These are phyloP conservation scores for Vitis cinerea DNA, from an alignment of 164 flowering plant species.

Conservation along the genomic window DNA sequence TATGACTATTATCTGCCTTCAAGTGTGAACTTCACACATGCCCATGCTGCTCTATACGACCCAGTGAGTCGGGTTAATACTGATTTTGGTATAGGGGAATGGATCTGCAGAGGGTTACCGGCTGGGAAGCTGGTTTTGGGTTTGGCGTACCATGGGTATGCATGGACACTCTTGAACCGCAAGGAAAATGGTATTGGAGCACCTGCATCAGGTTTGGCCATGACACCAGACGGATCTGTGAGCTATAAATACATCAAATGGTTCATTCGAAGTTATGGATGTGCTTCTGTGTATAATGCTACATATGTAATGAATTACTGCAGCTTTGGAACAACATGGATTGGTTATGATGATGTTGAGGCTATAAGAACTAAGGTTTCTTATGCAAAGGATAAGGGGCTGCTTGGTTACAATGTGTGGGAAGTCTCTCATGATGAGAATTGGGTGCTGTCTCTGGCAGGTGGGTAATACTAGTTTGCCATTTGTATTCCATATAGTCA, in stretches of 20 bases:
- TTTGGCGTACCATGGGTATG: slow-evolving; percentile 26
- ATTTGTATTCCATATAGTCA: no score
- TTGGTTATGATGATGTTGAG: slow-evolving; percentile 24
- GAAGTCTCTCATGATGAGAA: slow-evolving; percentile 16
- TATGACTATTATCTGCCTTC: slow-evolving; percentile 19
- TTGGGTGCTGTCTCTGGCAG: slow-evolving; percentile 10
- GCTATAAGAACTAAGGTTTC: slow-evolving; percentile 13
- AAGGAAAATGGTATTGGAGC: slow-evolving; percentile 11
- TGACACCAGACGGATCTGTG: slow-evolving; percentile 14
- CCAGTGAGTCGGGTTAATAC: slow-evolving; percentile 14
- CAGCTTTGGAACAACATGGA: slow-evolving; percentile 19
- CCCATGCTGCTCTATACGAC: slow-evolving; percentile 28
- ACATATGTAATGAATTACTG: slow-evolving; percentile 27
- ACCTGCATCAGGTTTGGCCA: slow-evolving; percentile 15
- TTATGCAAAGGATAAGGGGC: slow-evolving; percentile 17
- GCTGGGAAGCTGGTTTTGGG: slow-evolving; percentile 25
- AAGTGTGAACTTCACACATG: slow-evolving; percentile 7
- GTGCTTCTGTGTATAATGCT: slow-evolving; percentile 16
- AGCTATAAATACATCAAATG: slow-evolving; percentile 12
- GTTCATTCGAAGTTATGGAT: slow-evolving; percentile 8
- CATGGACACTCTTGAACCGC: slow-evolving; percentile 22
- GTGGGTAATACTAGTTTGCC: background rate
- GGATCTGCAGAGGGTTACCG: slow-evolving; percentile 22
- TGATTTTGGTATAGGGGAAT: slow-evolving; percentile 18
- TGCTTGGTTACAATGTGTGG: slow-evolving; percentile 17